Evolutionary conservation across 2,329 filamentous ascomycete genomes (phyloP), one percentile per base, ranked within the genome.

Genomic region (Scopulariopsis brevicaulis): DNA sequence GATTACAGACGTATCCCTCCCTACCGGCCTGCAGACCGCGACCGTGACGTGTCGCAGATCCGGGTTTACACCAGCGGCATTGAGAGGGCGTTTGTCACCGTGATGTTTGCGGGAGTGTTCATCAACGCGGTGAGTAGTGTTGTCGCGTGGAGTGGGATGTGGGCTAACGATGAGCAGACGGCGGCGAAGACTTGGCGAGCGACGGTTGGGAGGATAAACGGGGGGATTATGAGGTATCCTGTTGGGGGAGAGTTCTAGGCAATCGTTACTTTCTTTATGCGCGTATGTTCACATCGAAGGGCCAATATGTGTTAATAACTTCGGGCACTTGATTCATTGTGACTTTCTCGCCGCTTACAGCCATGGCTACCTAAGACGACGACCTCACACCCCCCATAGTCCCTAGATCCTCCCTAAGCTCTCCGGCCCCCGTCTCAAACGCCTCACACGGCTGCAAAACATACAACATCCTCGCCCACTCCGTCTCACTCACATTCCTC

Each of bases 221-320:
- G 76, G 60, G 66, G 67, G n/a, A 66, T 75, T 24, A 79, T 81
- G 55, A 71, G 71, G 35, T 81, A 80, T 63, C 72, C 75, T 35
- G 67, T 83, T 59, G 80, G 81, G 12, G 80, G 80, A 14, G 80
- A 83, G 65, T 78, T 70, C 65, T 77, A 53, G 60, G 62, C 12
- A 34, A 7, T 34, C 22, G 22, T 40, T 40, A 40, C 37, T 14
- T 37, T 37, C 34, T 37, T 37, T 7, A 24, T n/a, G 3, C 7
- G 40, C 40, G 18, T 46, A 24, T 22, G 20, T 50, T 50, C n/a
- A 50, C 7, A 37, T 37, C 34, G 14, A 37, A 14, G 34, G 14
- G 14, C 14, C 14, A 14, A 7, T 37, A 7, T 37, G 34, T 18
- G 12, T 48, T 48, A 4, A n/a, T 22, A 20, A 22, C 43, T 48